Percentiles rank a stretch among this genome's conserved stretches.
Evolutionary conservation across 768 basidiomycete species (phyloP).

Genomic region (Gymnopilus dilepis): DNA sequence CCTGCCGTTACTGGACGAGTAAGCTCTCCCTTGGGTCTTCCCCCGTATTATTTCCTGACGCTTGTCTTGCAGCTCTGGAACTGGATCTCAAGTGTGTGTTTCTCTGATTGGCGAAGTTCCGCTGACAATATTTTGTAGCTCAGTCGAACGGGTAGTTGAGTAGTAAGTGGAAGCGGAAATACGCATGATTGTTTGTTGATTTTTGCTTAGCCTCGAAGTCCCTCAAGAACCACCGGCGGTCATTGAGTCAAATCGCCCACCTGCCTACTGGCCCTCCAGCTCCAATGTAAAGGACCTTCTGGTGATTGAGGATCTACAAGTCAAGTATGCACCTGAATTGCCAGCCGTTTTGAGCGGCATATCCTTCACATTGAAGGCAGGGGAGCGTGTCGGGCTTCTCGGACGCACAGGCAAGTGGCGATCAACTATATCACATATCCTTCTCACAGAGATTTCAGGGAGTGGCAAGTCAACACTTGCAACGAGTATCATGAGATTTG

Average conservation of each 20-base stretch:
- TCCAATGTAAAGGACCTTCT: conserved; percentile 61
- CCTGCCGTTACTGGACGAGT: conserved; percentile 56
- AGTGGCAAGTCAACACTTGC: conserved; percentile 86
- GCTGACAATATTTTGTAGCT: too few relatives aligned
- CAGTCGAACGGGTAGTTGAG: conserved; percentile 90
- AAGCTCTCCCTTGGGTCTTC: conserved; percentile 5
- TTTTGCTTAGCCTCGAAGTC: conserved; percentile 67
- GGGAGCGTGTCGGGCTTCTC: conserved; percentile 84
- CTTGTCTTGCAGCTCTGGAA: conserved; percentile 57
- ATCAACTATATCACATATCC: conserved; percentile 23
- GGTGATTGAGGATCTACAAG: conserved; percentile 71
- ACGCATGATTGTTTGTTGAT: conserved; percentile 85
- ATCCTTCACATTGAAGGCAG: conserved; percentile 73
- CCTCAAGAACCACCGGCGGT: conserved; percentile 85
- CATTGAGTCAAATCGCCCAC: conserved; percentile 75
- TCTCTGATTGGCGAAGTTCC: too few relatives aligned
- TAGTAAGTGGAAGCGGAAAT: conserved; percentile 51
- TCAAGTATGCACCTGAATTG: conserved; percentile 86
- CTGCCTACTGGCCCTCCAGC: conserved; percentile 92
- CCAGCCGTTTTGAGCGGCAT: conserved; percentile 79
- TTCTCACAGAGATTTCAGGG: conserved; percentile 49
- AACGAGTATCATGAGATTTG: conserved; percentile 85
- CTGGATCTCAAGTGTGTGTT: conserved; percentile 73
- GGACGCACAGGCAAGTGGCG: conserved; percentile 66
- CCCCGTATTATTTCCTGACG: conserved; percentile 24